Base-by-base conservation (phyloP, 345 rosid genomes). In the Eucalyptus marginata region DNA sequence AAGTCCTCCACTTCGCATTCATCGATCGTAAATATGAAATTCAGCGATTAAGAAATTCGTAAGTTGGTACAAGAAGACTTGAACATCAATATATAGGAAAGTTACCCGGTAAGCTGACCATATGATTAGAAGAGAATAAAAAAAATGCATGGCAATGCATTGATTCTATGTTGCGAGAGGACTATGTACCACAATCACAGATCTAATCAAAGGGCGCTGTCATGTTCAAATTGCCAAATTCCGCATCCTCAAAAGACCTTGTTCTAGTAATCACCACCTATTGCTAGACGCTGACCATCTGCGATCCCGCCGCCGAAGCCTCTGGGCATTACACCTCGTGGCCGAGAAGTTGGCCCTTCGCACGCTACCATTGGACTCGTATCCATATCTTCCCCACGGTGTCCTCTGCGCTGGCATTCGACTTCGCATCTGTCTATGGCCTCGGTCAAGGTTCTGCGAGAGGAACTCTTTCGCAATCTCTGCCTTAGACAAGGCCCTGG, bases 241-340 rank as follows among this genome's bases (percentile, higher is more conserved):
- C 62, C 29, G 13, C 62, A 56, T 4, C 62, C 62, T 56, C 62
- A 56, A 56, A 56, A 0, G 29, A 56, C 27, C 47, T 29, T 40
- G 83, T 76, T 76, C 47, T 25, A 51, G 44, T 27, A 9, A 89
- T 87, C 88, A 88, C 43, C 47, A 86, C 3, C 88, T 79, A 56
- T 88, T 49, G 31, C 86, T 31, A 80, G 13, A 31, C n/a, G 81
- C 79, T 13, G 85, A 83, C 89, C 90, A 76, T 87, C 86, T 87
- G 36, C 29, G 85, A 81, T 87, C 89, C 12, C 87, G 86, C 93
- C 91, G 88, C 25, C 58, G 88, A 47, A 89, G 85, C 62, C 92
- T 88, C 66, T 44, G 90, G n/a, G 20, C 66, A 86, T 51, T 54
- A 54, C 47, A 13, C 87, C 87, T 20, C 40, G 4, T 25, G 27